Percentiles rank a stretch among this genome's conserved stretches.
Conservation (phyloP, 2,329 filamentous ascomycete genomes). For the Microsporum audouinii region DNA sequence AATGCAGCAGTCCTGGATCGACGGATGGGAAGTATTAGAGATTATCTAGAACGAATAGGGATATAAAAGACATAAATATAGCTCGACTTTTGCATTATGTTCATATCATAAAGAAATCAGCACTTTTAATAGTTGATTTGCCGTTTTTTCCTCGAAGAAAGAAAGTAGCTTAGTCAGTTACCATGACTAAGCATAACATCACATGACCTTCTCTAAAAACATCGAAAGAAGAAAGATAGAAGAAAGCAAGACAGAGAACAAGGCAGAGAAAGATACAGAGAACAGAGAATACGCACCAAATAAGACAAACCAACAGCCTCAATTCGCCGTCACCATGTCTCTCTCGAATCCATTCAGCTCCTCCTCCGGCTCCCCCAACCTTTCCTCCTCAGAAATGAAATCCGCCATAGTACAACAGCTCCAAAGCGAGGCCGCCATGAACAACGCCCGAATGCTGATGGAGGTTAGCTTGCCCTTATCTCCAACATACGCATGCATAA, state of each 20-base stretch:
- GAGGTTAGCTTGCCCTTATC: slow-evolving; percentile 39
- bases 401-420: slow-evolving; percentile 53
- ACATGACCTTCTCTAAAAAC: background rate
- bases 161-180: background rate
- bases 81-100: background rate
- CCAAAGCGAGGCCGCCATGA: slow-evolving; percentile 52
- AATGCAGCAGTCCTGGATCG: too few species aligned
- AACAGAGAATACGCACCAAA: background rate
- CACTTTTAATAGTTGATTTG: too few species aligned
- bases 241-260: background rate
- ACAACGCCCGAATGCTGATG: slow-evolving; percentile 59
- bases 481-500: background rate
- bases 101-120: too few species aligned
- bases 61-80: background rate
- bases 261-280: background rate
- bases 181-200: background rate
- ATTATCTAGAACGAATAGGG: too few species aligned
- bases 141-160: background rate
- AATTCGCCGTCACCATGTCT: slow-evolving; percentile 23
- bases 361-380: slow-evolving; percentile 20
- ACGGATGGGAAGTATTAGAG: background rate
- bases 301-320: background rate
- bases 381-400: slow-evolving; percentile 31
- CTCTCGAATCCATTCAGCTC: slow-evolving; percentile 30
- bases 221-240: background rate